Base-by-base conservation (phyloP, 2,329 filamentous ascomycete genomes). In the Simplicillium sp. region DNA sequence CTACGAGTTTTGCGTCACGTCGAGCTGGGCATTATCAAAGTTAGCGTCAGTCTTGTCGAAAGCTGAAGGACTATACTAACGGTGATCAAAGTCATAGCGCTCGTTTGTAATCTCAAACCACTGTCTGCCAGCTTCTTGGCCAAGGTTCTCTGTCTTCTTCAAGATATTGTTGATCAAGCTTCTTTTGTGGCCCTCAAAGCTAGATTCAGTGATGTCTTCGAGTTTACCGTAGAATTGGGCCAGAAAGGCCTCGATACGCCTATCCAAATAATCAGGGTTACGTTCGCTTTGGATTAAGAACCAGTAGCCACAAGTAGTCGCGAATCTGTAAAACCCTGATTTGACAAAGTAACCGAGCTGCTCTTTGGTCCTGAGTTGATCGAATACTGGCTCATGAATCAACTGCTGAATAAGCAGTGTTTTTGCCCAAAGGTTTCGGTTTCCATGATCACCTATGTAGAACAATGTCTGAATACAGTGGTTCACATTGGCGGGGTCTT, bases 261-360 rank as follows among this genome's bases (percentile, higher is more conserved):
- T 75, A 56, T 97, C 89, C 3, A 98, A 68, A 54, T 94, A 97
- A 34, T 82, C 72, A 1, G 86, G 83, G 3, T 82, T 79, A 56
- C 83, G 83, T 63, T 98, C 90, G 56, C 87, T 95, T 66, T 98
- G 92, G 25, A 98, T 87, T 46, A 97, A 76, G 48, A 98, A 84
- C 7, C 89, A 77, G 62, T 92, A 92, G 1, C 86, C 87, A 52
- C 87, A 82, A 0, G 84, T 90, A 1, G 84, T 88, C 14, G 79
- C 67, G 41, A 84, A 78, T 39, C 75, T 73, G 33, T 82, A 72
- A 11, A 80, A 71, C 20, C 87, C 86, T 37, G 85, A 90, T 62
- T 90, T 95, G 1, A 98, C 90, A 39, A 98, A 86, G 53, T 98
- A 98, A 11, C 92, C 92, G 7, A 98, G 81, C 63, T 98, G 90